These are phyloP conservation scores for Dichotomocladium elegans DNA, from an alignment of 371 early-diverging fungal genomes.

Conservation along the genomic window DNA sequence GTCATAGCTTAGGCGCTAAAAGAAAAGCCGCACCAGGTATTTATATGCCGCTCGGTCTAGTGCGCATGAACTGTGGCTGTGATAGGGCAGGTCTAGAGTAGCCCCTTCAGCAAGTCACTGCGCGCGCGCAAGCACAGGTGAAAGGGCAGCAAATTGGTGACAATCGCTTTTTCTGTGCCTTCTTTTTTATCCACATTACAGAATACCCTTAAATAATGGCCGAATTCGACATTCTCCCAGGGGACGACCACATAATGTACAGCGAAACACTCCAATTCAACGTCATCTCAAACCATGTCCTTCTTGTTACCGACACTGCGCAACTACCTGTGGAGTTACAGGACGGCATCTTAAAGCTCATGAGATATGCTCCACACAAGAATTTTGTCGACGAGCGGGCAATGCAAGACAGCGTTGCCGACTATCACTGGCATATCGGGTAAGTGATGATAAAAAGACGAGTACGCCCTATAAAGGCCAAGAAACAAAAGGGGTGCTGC, in stretches of 20 bases:
- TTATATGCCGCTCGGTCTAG: too few relatives aligned
- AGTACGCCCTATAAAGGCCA: not conserved
- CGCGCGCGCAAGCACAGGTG: too few relatives aligned
- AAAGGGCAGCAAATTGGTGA: too few relatives aligned
- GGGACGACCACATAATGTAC: not conserved
- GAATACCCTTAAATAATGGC: too few relatives aligned
- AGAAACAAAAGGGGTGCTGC: too few relatives aligned
- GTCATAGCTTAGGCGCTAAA: too few relatives aligned
- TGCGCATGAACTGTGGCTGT: too few relatives aligned
- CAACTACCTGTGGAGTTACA: conserved; percentile 57
- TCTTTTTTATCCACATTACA: too few relatives aligned
- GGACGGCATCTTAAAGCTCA: conserved; percentile 56
- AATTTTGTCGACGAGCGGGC: conserved; percentile 47
- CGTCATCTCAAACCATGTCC: conserved; percentile 15
- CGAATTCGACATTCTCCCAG: not conserved
- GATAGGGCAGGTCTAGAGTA: too few relatives aligned
- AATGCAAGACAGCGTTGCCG: conserved; percentile 38
- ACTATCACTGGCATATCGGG: conserved; percentile 55
- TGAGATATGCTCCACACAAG: conserved; percentile 48
- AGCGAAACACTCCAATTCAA: not conserved
- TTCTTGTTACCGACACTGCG: conserved; percentile 44
- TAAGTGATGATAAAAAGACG: conserved; percentile 21
- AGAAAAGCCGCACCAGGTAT: too few relatives aligned
- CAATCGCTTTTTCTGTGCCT: too few relatives aligned
- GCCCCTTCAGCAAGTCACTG: too few relatives aligned